Conservation (phyloP, 345 rosid genomes). For the Kernera saxatilis region DNA sequence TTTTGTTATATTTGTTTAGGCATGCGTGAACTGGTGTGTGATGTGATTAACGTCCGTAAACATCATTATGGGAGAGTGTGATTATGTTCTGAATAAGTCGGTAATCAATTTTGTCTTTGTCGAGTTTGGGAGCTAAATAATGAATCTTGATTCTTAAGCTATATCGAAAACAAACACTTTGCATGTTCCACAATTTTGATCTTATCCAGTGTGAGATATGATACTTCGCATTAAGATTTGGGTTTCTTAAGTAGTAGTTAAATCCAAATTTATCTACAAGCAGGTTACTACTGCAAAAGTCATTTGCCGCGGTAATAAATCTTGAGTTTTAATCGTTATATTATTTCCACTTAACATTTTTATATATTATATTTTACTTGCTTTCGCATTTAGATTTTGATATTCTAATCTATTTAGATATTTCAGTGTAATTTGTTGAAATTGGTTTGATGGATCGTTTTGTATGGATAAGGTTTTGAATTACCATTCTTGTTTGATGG, state of each 20-base stretch:
- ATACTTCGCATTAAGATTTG: background rate
- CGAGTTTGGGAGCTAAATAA: background rate
- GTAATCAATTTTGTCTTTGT: background rate
- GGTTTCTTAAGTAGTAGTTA: background rate
- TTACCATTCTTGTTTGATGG: background rate
- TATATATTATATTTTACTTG: no score
- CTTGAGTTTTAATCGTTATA: no score
- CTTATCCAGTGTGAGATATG: background rate
- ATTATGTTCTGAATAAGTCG: background rate
- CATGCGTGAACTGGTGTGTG: constrained; percentile 19
- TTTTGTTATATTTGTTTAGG: background rate
- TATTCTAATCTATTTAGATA: no score
- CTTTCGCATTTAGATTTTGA: no score
- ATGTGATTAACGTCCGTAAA: constrained; percentile 18
- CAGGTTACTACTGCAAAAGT: no score
- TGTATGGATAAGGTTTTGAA: background rate
- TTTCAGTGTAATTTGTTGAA: background rate
- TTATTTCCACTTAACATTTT: no score
- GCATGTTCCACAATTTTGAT: background rate
- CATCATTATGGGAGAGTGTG: constrained; percentile 10
- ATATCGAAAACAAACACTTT: background rate
- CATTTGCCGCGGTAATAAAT: no score
- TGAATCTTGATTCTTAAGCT: background rate
- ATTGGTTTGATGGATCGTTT: background rate
- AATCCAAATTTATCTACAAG: no score